Evolutionary conservation across 257 asterid genomes (phyloP).

Genomic region (Primulina tabacum): DNA sequence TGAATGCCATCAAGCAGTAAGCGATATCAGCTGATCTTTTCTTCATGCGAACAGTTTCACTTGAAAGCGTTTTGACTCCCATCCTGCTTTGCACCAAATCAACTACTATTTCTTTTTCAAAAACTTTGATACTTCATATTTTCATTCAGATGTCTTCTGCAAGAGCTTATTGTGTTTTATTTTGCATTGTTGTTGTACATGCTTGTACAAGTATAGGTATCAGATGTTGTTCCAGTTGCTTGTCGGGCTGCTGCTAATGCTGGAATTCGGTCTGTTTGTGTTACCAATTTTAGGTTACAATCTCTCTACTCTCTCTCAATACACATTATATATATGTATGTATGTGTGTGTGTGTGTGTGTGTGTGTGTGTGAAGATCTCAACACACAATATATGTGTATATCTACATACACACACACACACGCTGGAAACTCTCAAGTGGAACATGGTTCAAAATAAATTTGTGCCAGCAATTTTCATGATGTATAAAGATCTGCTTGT

Average conservation of each 20-base stretch:
- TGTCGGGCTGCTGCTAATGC: conserved; percentile 99
- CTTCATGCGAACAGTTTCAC: not conserved
- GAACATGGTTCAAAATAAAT: not conserved
- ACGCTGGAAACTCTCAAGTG: not conserved
- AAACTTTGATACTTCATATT: not conserved
- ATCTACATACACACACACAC: not conserved
- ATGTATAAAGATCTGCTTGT: not conserved
- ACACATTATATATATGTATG: too few species aligned
- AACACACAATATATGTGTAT: too few species aligned
- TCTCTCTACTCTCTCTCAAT: not conserved
- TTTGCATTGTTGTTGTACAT: not conserved
- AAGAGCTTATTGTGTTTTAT: conserved; percentile 7
- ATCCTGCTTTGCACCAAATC: not conserved
- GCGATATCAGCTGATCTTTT: not conserved
- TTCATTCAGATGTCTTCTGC: conserved; percentile 12
- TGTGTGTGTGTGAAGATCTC: not conserved
- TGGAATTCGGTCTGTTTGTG: conserved; percentile 91
- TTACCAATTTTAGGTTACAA: conserved; percentile 81
- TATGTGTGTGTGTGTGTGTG: not conserved
- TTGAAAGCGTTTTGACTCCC: not conserved
- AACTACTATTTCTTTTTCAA: too few species aligned
- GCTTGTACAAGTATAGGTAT: conserved; percentile 50
- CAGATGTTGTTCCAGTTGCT: conserved; percentile 98
- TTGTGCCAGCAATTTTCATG: not conserved
- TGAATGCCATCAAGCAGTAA: not conserved